phyloP scores from a whole-genome alignment of 371 early-diverging fungal species.

The Mortierella sp. region DNA sequence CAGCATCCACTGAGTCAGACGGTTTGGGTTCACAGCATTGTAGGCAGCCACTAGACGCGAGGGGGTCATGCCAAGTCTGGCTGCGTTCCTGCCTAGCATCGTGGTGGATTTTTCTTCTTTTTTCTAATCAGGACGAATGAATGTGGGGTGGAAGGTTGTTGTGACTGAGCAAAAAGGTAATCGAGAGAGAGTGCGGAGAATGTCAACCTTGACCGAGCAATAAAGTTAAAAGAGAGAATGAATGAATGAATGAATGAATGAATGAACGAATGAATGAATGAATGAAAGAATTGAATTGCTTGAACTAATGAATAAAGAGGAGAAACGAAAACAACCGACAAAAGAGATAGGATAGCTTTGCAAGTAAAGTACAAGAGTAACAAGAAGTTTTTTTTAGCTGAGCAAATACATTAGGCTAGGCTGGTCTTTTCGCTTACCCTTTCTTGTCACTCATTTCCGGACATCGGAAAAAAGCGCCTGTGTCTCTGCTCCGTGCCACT shows the following conservation, averaged over 20 bases:
- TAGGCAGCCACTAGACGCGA: slow-evolving; percentile 29
- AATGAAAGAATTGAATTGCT: neutral
- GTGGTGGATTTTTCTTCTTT: slow-evolving; percentile 1
- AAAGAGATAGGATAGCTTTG: too few species aligned
- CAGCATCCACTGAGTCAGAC: slow-evolving; percentile 26
- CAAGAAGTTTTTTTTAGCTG: neutral
- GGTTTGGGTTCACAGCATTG: slow-evolving; percentile 20
- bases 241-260: neutral
- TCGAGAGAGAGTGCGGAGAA: neutral
- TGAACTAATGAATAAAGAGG: neutral
- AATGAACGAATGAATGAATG: neutral
- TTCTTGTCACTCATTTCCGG: slow-evolving; percentile 3
- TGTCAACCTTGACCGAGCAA: neutral
- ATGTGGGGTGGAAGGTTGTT: neutral
- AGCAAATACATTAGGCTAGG: neutral
- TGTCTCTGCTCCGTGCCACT: too few species aligned
- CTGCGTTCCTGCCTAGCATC: slow-evolving; percentile 41
- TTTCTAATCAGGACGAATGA: neutral
- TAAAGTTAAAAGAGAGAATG: neutral
- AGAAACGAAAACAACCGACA: too few species aligned
- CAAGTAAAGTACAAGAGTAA: neutral
- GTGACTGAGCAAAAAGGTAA: slow-evolving; percentile 1
- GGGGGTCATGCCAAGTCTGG: slow-evolving; percentile 38
- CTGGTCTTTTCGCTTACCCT: neutral
- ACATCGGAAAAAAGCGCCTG: neutral